A percentile compares a stretch with the other conserved stretches of the same genome.
These are phyloP conservation scores for Cytospora piceicola DNA, from an alignment of 2,329 filamentous ascomycete genomes.

Conservation along the genomic window DNA sequence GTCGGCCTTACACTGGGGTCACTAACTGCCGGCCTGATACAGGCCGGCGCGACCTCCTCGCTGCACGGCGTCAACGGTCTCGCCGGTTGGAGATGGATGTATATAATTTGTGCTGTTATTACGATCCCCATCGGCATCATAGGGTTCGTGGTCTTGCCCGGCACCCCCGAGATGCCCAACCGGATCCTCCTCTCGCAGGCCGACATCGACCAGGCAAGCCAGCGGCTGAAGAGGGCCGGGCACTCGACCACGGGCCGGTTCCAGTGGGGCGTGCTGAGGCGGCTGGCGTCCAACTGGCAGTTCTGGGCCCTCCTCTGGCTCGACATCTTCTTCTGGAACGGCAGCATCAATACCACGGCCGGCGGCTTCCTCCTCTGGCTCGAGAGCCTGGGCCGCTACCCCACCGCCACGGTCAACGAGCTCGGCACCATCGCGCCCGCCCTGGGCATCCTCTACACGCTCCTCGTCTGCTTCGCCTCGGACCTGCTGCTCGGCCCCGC, in stretches of 20 bases:
- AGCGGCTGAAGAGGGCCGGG: constrained; percentile 50
- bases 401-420: constrained; percentile 52
- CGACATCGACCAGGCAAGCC: constrained; percentile 51
- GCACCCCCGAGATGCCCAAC: constrained; percentile 55
- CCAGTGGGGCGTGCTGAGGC: constrained; percentile 37
- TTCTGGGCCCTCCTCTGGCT: constrained; percentile 56
- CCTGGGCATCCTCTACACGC: constrained; percentile 59
- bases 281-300: constrained; percentile 47
- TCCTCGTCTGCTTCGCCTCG: constrained; percentile 58
- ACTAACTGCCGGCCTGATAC: constrained; percentile 55
- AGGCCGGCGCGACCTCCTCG: constrained; percentile 45
- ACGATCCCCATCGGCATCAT: constrained; percentile 58
- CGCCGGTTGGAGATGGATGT: constrained; percentile 60
- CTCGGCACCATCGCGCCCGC: constrained; percentile 56
- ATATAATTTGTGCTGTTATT: constrained; percentile 57
- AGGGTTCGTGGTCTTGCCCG: constrained; percentile 56
- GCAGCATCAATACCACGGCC: constrained; percentile 48
- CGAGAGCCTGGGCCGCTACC: constrained; percentile 56
- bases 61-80: constrained; percentile 51
- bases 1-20: constrained; percentile 55
- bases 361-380: constrained; percentile 62
- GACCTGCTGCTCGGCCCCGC: constrained; percentile 57
- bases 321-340: constrained; percentile 62
- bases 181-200: constrained; percentile 48
- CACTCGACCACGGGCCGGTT: constrained; percentile 46